Conservation (phyloP, 768 basidiomycete species). For the Lactarius sanguifluus region DNA sequence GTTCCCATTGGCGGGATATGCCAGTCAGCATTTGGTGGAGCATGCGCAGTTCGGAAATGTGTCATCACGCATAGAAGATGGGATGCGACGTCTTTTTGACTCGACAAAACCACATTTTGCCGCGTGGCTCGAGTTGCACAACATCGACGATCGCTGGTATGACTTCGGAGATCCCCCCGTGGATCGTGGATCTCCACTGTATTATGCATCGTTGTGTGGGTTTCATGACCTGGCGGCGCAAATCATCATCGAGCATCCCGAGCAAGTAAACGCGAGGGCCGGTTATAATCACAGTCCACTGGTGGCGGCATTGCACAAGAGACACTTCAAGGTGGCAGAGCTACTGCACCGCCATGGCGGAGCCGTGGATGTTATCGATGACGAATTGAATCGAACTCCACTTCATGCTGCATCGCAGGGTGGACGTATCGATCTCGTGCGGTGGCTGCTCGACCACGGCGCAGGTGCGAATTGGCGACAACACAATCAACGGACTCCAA, state of each 20-base stretch:
- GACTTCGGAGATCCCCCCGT: accelerated
- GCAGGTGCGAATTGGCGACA: background rate
- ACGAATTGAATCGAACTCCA: background rate
- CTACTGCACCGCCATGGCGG: background rate
- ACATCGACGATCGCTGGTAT: background rate
- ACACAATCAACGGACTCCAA: background rate
- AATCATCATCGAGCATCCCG: background rate
- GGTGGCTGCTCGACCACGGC: background rate
- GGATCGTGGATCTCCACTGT: background rate
- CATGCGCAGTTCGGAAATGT: background rate
- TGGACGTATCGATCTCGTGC: background rate
- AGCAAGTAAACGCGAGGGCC: background rate
- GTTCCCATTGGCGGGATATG: background rate
- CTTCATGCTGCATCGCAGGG: background rate
- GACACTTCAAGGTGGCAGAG: background rate
- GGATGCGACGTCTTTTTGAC: background rate
- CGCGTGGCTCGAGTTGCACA: background rate
- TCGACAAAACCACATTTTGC: background rate
- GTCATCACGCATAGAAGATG: background rate
- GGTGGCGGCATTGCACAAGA: background rate
- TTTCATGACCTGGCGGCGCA: background rate
- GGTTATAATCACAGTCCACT: background rate
- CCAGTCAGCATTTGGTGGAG: background rate
- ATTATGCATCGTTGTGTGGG: background rate
- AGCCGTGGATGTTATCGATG: background rate